These are phyloP conservation scores for Hypericum androsaemum DNA, from an alignment of 345 rosid species.

Conservation along the genomic window DNA sequence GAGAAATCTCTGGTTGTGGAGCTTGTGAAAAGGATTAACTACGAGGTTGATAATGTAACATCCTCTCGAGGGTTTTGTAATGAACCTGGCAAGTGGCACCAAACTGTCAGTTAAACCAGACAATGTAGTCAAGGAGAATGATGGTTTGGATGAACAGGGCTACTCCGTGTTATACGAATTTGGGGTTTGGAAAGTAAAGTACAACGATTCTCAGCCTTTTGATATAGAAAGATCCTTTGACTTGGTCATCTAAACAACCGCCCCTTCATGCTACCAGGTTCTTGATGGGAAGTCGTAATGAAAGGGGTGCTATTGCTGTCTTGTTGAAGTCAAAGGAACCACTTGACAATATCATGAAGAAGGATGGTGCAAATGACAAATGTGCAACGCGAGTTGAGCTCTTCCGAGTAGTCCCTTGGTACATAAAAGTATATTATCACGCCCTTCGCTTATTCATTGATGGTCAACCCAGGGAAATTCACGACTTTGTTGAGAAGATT, in stretches of 20 bases:
- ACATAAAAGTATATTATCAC: slow-evolving; percentile 78
- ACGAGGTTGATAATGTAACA: slow-evolving; percentile 11
- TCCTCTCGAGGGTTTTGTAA: slow-evolving; percentile 19
- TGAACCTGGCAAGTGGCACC: slow-evolving; percentile 40
- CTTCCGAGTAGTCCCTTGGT: slow-evolving; percentile 97
- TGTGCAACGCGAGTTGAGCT: slow-evolving; percentile 53
- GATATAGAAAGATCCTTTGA: slow-evolving; percentile 70
- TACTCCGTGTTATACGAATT: slow-evolving; percentile 41
- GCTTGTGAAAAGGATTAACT: slow-evolving; percentile 24
- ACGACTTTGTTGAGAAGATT: slow-evolving; percentile 56
- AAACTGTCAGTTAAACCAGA: slow-evolving; percentile 60
- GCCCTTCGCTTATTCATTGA: slow-evolving; percentile 65
- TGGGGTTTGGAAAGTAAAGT: slow-evolving; percentile 42
- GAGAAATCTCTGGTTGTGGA: slow-evolving; percentile 40
- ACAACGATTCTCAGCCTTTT: slow-evolving; percentile 45
- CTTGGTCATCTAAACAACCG: slow-evolving; percentile 59
- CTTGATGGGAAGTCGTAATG: slow-evolving; percentile 96
- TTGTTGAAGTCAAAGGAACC: slow-evolving; percentile 50
- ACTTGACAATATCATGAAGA: slow-evolving; percentile 38
- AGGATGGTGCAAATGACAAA: slow-evolving; percentile 28
- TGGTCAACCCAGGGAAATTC: slow-evolving; percentile 36
- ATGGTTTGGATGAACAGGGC: slow-evolving; percentile 16
- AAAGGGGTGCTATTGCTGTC: slow-evolving; percentile 92
- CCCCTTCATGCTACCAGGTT: slow-evolving; percentile 77
- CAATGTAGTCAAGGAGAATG: slow-evolving; percentile 42